phyloP scores from a whole-genome alignment of 306 rosid genomes.

The Quercus glauca region DNA sequence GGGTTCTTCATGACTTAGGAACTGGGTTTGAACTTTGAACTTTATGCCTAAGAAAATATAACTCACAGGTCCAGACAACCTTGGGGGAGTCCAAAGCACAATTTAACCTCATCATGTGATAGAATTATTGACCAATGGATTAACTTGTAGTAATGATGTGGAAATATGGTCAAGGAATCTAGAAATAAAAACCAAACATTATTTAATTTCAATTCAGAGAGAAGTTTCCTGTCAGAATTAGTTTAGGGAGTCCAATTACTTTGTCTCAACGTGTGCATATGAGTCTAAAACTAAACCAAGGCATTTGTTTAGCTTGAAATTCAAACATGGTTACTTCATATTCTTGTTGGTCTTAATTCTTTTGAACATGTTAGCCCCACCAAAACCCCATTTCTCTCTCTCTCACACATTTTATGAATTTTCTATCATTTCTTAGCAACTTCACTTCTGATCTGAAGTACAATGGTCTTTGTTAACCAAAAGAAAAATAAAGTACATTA shows the following conservation, averaged over 20 bases:
- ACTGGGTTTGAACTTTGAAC: slow-evolving; percentile 9
- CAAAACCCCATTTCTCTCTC: background rate
- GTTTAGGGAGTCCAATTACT: background rate
- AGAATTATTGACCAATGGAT: slow-evolving; percentile 32
- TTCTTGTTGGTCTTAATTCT: background rate
- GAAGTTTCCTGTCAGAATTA: background rate
- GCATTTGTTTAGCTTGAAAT: background rate
- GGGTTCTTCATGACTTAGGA: slow-evolving; percentile 29
- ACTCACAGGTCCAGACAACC: slow-evolving; percentile 55
- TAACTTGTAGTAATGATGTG: slow-evolving; percentile 7
- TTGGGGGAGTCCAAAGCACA: slow-evolving; percentile 30
- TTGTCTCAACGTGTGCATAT: background rate
- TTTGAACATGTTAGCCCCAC: background rate
- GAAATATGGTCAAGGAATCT: slow-evolving; percentile 1
- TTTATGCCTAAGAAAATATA: slow-evolving; percentile 16
- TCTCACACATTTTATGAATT: background rate
- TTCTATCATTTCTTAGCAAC: background rate
- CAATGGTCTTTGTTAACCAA: background rate
- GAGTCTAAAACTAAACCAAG: background rate
- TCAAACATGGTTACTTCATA: background rate
- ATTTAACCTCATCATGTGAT: slow-evolving; percentile 28
- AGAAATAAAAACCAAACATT: background rate
- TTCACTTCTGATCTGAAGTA: background rate
- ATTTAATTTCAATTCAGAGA: background rate
- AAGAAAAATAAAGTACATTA: background rate